These are phyloP conservation scores for Colletotrichum neosansevieriae DNA, from an alignment of 2,329 filamentous ascomycete genomes.

Conservation along the genomic window DNA sequence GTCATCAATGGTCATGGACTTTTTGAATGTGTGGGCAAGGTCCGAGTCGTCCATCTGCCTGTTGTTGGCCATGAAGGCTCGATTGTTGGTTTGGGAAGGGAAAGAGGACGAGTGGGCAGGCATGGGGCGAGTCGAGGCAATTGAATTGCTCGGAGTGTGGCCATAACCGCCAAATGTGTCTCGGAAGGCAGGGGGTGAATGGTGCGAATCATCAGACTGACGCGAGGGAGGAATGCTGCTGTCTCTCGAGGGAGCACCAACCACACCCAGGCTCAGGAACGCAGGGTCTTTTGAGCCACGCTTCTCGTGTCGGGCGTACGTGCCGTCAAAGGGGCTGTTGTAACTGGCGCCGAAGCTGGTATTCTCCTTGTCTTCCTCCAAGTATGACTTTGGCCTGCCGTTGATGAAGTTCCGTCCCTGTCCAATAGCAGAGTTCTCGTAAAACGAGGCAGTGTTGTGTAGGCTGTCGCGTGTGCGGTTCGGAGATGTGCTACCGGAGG, in stretches of 20 bases:
- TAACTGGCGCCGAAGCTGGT: conserved; percentile 45
- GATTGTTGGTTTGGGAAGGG: conserved; percentile 57
- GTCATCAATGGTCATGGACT: conserved; percentile 51
- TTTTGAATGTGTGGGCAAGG: conserved; percentile 50
- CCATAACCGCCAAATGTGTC: conserved; percentile 47
- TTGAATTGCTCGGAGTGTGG: conserved; percentile 58
- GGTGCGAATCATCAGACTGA: conserved; percentile 59
- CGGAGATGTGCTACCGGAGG: conserved; percentile 69
- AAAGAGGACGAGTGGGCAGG: conserved; percentile 61
- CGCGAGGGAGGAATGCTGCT: conserved; percentile 68
- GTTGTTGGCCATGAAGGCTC: conserved; percentile 52
- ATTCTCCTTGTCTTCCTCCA: conserved; percentile 56
- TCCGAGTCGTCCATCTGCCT: conserved; percentile 54
- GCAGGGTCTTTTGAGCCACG: conserved; percentile 53
- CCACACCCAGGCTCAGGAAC: conserved; percentile 58
- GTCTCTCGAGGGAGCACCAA: conserved; percentile 59
- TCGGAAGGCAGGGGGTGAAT: conserved; percentile 47
- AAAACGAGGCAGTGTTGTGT: conserved; percentile 59
- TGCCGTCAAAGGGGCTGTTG: conserved; percentile 38
- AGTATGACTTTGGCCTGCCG: conserved; percentile 48
- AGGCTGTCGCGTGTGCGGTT: conserved; percentile 65
- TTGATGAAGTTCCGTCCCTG: conserved; percentile 50
- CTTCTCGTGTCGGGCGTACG: conserved; percentile 43
- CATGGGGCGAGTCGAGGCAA: conserved; percentile 60
- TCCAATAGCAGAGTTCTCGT: conserved; percentile 61